These are phyloP conservation scores for Eurotiales sp. DNA, from an alignment of 2,329 filamentous ascomycete genomes.

Conservation along the genomic window DNA sequence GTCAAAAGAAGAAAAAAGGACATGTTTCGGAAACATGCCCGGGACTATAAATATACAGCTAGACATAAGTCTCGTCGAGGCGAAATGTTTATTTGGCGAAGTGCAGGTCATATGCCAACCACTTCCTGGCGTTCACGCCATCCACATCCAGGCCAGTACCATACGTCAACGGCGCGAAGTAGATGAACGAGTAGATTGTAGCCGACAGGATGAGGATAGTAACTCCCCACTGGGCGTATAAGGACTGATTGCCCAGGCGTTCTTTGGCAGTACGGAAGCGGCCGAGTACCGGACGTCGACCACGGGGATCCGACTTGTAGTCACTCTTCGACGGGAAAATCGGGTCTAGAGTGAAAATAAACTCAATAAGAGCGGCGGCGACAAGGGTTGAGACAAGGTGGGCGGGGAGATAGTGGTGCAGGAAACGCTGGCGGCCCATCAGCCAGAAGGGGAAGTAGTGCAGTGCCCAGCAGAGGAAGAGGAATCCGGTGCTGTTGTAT, in stretches of 20 bases:
- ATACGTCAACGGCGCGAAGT: conserved; percentile 93
- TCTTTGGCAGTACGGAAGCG: conserved; percentile 72
- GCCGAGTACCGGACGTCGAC: conserved; percentile 38
- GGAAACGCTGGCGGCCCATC: conserved; percentile 96
- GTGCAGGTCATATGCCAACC: conserved; percentile 95
- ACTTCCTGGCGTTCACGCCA: conserved; percentile 79
- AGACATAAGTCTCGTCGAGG: not conserved
- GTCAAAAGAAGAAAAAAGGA: not conserved
- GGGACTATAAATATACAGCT: not conserved
- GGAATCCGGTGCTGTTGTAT: conserved; percentile 98
- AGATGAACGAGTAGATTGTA: conserved; percentile 77
- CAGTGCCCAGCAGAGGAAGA: conserved; percentile 96
- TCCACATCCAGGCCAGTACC: conserved; percentile 80
- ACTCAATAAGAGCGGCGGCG: conserved; percentile 86
- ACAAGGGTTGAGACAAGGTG: conserved; percentile 89
- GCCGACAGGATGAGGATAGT: conserved; percentile 64
- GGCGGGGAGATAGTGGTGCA: conserved; percentile 95
- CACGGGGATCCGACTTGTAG: conserved; percentile 34
- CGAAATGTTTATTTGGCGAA: conserved; percentile 79
- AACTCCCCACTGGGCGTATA: conserved; percentile 76
- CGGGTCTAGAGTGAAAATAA: conserved; percentile 89
- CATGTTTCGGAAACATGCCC: not conserved
- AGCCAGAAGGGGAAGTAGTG: conserved; percentile 98
- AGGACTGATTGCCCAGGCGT: conserved; percentile 72
- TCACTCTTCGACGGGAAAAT: conserved; percentile 51